phyloP scores from a whole-genome alignment of 2,329 filamentous ascomycete genomes.

The Curvularia lunata region DNA sequence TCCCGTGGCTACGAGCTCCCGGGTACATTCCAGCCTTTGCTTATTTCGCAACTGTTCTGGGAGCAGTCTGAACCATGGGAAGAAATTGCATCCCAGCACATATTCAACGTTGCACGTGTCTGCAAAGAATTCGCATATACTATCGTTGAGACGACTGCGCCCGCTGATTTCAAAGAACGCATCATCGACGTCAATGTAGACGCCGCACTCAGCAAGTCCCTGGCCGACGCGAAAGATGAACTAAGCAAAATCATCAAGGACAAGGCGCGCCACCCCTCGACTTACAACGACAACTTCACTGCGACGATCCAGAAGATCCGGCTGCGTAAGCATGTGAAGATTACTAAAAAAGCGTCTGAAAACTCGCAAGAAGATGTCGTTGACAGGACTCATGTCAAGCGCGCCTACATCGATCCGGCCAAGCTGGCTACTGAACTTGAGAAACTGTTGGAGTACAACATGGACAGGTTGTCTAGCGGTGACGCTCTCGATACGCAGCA shows the following conservation, averaged over 20 bases:
- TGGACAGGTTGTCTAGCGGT: conserved; percentile 42
- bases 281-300: conserved; percentile 58
- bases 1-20: conserved; percentile 64
- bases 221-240: conserved; percentile 47
- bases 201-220: conserved; percentile 50
- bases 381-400: background rate
- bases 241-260: conserved; percentile 56
- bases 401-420: background rate
- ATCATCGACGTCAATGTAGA: conserved; percentile 51
- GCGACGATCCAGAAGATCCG: conserved; percentile 29
- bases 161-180: conserved; percentile 49
- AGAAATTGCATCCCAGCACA: conserved; percentile 46
- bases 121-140: conserved; percentile 47
- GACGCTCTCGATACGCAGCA: conserved; percentile 47
- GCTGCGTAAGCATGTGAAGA: conserved; percentile 19
- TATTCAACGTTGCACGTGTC: conserved; percentile 44
- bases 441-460: conserved; percentile 32
- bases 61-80: conserved; percentile 65
- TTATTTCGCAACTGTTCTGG: conserved; percentile 65
- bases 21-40: conserved; percentile 65
- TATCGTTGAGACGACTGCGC: conserved; percentile 48
- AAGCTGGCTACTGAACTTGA: conserved; percentile 8
- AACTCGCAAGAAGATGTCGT: background rate
- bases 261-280: conserved; percentile 58
- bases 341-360: background rate